These are phyloP conservation scores for Cladophialophora bantiana DNA, from an alignment of 2,329 filamentous ascomycete genomes.

Conservation along the genomic window DNA sequence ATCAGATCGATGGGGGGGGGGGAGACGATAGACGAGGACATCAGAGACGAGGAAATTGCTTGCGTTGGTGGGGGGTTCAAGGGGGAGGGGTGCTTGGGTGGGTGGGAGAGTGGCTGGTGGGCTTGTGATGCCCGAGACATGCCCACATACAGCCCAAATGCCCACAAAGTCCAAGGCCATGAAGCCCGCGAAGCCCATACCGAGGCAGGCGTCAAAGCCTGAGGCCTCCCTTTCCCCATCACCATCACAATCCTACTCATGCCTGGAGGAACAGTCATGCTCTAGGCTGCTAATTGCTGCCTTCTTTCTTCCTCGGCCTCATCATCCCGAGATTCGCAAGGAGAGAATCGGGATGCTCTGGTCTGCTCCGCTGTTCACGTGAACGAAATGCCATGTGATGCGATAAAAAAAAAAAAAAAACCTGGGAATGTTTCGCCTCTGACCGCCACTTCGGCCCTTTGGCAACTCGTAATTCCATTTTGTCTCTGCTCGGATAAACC, in stretches of 20 bases:
- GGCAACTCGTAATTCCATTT: background rate
- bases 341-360: background rate
- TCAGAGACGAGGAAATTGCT: background rate
- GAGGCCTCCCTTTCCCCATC: background rate
- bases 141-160: too few species aligned
- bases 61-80: background rate
- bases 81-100: background rate
- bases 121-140: too few species aligned
- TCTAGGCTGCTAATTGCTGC: background rate
- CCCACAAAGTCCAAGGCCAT: too few species aligned
- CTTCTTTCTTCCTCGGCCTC: constrained; percentile 1
- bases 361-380: background rate
- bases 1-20: background rate
- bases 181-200: background rate
- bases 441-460: constrained; percentile 4
- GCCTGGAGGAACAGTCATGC: too few species aligned
- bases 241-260: background rate
- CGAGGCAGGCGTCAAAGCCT: background rate
- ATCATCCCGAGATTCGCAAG: constrained; percentile 12
- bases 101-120: background rate
- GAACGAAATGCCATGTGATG: background rate
- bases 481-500: background rate
- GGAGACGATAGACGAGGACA: background rate
- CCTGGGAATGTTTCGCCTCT: background rate
- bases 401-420: background rate